Percentiles rank a stretch among this genome's conserved stretches.
These are phyloP conservation scores for Pythium periplocum DNA, from an alignment of 352 stramenopile species.

Conservation along the genomic window DNA sequence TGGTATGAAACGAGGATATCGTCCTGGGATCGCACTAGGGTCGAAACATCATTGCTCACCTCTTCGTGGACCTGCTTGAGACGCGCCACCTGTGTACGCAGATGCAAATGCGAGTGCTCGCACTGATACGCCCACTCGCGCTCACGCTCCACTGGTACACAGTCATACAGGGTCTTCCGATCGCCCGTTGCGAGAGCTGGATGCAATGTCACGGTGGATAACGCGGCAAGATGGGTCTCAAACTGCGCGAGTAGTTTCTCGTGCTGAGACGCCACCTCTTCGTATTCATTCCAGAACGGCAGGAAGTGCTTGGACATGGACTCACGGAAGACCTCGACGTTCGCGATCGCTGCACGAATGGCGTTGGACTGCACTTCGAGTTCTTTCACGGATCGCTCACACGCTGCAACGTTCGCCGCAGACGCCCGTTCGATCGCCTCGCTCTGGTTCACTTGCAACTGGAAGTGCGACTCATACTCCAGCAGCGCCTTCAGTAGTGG, in stretches of 20 bases:
- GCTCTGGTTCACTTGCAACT: slow-evolving; percentile 68
- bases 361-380: slow-evolving; percentile 64
- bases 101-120: slow-evolving; percentile 66
- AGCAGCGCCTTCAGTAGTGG: slow-evolving; percentile 71
- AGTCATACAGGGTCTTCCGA: slow-evolving; percentile 74
- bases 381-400: slow-evolving; percentile 44
- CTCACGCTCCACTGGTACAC: slow-evolving; percentile 76
- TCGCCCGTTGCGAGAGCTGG: slow-evolving; percentile 46
- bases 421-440: slow-evolving; percentile 49
- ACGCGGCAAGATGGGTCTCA: slow-evolving; percentile 50
- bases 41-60: slow-evolving; percentile 55
- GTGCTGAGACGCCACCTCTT: slow-evolving; percentile 47
- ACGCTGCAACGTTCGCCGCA: slow-evolving; percentile 45
- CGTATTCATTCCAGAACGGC: slow-evolving; percentile 79
- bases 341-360: slow-evolving; percentile 68
- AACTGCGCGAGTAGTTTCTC: slow-evolving; percentile 61
- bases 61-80: slow-evolving; percentile 63
- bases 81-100: slow-evolving; percentile 55
- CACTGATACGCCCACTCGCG: slow-evolving; percentile 75
- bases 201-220: slow-evolving; percentile 61
- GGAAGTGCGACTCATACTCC: slow-evolving; percentile 81
- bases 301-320: slow-evolving; percentile 81
- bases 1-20: slow-evolving; percentile 36
- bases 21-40: slow-evolving; percentile 39
- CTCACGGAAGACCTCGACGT: slow-evolving; percentile 64